Evolutionary conservation across 768 basidiomycete species (phyloP), one percentile per base, ranked within the genome.

Genomic region (Russula sp.): DNA sequence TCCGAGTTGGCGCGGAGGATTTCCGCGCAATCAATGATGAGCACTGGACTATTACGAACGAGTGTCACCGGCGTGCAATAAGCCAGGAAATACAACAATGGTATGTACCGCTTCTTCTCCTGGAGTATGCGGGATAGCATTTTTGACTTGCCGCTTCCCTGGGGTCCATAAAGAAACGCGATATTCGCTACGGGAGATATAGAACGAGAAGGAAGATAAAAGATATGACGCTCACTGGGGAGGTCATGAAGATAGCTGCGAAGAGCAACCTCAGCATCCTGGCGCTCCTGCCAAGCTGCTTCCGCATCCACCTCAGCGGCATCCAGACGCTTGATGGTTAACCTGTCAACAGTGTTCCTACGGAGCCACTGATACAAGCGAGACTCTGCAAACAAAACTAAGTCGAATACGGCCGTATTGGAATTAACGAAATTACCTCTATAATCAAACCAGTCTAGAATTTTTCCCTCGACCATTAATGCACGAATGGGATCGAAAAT

Each of bases 401-500:
- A 59, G 48, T 56, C 18, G 16, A 11, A 49, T 31, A 32, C 10
- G 7, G 44, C 65, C 40, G 6, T 6, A 27, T 13, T 27, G 0
- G 27, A 32, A 55, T 39, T 42, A 55, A 62, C 18, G n/a, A 49
- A 59, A 77, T 1, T 70, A 89, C 90, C 80, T 72, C 80, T 80
- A 67, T 87, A 84, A 68, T 96, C 87, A 69, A 97, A 94, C 82
- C 91, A 91, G 47, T 91, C 81, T 50, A 88, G 76, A 69, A 97
- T 79, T 69, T 93, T 91, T 31, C 84, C 84, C 76, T 92, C 82
- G 0, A 98, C 82, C 78, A 86, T 91, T 62, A 93, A 77, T 2
- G 86, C 83, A 32, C 96, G 87, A 47, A 99, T 82, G 2, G 94
- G 94, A 73, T 98, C 94, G 70, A 98, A 97, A 56, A 98, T 83